Evolutionary conservation across 495 filamentous ascomycete genomes (phyloP), one percentile per base, ranked within the genome.

Genomic region (Ramalina intermedia): DNA sequence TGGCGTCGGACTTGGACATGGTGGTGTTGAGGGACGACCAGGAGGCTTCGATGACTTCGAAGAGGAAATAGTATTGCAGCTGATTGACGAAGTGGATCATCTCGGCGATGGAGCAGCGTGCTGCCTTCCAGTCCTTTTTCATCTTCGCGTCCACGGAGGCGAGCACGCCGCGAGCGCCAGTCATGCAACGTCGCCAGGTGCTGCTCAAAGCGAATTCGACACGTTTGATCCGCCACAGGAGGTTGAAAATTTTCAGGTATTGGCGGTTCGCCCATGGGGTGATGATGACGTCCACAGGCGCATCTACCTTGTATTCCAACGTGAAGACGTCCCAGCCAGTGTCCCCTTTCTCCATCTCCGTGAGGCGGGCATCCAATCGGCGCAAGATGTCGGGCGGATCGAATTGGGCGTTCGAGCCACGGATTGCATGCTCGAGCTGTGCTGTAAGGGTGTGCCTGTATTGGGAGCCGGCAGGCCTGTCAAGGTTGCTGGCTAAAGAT

Each of bases 261-360:
- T 96, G 89, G 2, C 86, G 85, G 47, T 85, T 90, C 35, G 84
- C 87, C 77, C 85, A 94, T 1, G 89, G 85, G 1, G 90, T 96
- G 12, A 99, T 89, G 46, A 99, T 87, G 46, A 96, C 91, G 59
- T 99, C 93, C 21, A 96, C 86, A 0, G 93, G 93, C 8, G 91
- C 86, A 60, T 96, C 91, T 50, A 96, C 88, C 64, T 94, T 95
- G 68, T 99, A 99, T 62, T 99, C 93, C 26, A 99, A 75, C 1
- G 93, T 99, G 66, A 99, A 99, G 64, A 91, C 94, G 62, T 99
- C 93, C 93, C 93, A 99, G 51, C 93, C 93, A 43, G 94, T 96
- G 57, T 99, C 91, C 47, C 93, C 93, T 61, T 94, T 88, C 45
- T 82, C 86, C 43, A 95, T 76, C 63, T 96, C 88, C 36, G 96